Evolutionary conservation across 441 rosid genomes (phyloP).

Genomic region (Corymbia citriodora): DNA sequence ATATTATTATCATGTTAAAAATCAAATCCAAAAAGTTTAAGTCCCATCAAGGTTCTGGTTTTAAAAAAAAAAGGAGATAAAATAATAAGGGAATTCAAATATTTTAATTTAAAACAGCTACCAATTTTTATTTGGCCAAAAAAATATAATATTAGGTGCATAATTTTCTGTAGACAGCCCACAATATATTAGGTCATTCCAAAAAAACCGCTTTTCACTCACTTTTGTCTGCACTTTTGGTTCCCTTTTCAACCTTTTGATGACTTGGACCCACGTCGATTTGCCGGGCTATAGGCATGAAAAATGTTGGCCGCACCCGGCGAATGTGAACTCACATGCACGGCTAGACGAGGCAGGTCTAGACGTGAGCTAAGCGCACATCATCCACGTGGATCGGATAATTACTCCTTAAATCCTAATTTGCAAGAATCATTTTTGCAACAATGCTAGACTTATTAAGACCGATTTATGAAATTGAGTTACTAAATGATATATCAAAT

Average conservation of each 20-base stretch:
- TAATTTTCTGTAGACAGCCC: neutral
- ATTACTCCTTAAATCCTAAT: neutral
- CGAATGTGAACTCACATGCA: neutral
- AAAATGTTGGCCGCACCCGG: neutral
- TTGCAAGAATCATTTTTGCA: neutral
- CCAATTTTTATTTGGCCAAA: neutral
- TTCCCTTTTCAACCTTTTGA: neutral
- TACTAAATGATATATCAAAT: neutral
- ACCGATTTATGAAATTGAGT: neutral
- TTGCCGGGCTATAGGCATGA: neutral
- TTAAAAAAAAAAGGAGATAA: neutral
- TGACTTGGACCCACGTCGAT: neutral
- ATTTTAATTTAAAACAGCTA: neutral
- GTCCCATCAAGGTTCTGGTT: neutral
- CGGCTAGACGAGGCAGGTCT: neutral
- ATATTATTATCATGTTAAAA: neutral
- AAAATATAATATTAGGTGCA: neutral
- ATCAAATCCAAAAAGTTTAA: neutral
- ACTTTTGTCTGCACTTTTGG: neutral
- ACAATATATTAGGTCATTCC: neutral
- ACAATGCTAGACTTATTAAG: neutral
- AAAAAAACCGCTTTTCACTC: neutral
- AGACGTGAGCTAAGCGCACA: neutral
- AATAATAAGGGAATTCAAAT: neutral
- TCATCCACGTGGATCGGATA: neutral